phyloP scores from a whole-genome alignment of 2,329 filamentous ascomycete genomes.

The Pseudocercospora ulei region DNA sequence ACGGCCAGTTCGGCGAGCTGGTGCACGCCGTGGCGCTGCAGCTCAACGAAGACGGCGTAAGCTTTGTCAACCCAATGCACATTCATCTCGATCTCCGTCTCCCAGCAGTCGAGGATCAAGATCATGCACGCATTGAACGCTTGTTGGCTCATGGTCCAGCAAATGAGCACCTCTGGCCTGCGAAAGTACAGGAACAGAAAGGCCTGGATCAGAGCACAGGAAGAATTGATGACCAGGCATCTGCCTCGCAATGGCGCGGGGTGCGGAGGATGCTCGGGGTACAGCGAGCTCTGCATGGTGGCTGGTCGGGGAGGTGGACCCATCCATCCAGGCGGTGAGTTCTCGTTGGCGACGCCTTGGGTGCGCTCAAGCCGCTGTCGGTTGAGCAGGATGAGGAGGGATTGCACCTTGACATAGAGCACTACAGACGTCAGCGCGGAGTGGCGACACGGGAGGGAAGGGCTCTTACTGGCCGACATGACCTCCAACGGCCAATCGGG shows the following conservation, averaged over 20 bases:
- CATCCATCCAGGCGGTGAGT: conserved; percentile 20
- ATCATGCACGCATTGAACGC: conserved; percentile 46
- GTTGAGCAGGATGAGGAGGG: conserved; percentile 43
- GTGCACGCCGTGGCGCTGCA: conserved; percentile 40
- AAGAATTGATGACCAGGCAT: conserved; percentile 38
- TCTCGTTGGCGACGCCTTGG: conserved; percentile 19
- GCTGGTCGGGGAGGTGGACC: conserved; percentile 17
- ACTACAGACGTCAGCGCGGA: conserved; percentile 26
- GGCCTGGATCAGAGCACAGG: conserved; percentile 37
- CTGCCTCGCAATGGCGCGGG: conserved; percentile 34
- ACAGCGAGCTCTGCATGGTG: conserved; percentile 16
- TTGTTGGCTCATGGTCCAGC: conserved; percentile 44
- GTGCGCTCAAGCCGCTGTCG: conserved; percentile 38
- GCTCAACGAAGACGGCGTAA: conserved; percentile 38
- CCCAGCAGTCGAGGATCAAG: conserved; percentile 41
- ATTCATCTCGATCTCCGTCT: conserved; percentile 35
- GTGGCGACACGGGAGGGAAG: neutral
- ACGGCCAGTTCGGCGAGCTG: conserved; percentile 41
- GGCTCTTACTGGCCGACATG: conserved; percentile 39
- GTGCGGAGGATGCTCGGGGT: conserved; percentile 24
- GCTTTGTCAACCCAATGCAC: conserved; percentile 37
- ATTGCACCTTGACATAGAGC: conserved; percentile 43
- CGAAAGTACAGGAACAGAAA: conserved; percentile 43
- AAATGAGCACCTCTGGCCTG: conserved; percentile 39
- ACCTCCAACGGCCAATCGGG: conserved; percentile 43